phyloP scores from a whole-genome alignment of 176 grass and related monocot genomes.

The Zea luxurians region DNA sequence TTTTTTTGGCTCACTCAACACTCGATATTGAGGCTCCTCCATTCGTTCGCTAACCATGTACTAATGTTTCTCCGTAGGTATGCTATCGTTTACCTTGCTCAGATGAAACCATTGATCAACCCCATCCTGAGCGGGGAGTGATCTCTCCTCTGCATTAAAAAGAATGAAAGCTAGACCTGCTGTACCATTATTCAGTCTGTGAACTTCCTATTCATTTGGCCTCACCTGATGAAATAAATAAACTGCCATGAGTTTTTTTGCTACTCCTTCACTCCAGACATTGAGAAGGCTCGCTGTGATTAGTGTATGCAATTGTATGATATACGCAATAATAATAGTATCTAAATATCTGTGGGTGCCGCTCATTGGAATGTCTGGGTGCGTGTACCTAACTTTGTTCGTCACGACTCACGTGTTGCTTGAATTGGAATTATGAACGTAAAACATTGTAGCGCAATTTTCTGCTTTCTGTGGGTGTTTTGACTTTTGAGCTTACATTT shows the following conservation, averaged over 20 bases:
- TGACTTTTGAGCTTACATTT: neutral
- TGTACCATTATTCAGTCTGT: slow-evolving; percentile 42
- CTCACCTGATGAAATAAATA: slow-evolving; percentile 39
- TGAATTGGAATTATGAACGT: neutral
- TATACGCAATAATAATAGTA: slow-evolving; percentile 26
- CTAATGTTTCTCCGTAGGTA: slow-evolving; percentile 52
- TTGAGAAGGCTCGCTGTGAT: slow-evolving; percentile 40
- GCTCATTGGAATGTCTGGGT: neutral
- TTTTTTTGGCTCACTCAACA: neutral
- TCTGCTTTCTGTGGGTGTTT: neutral
- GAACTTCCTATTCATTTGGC: slow-evolving; percentile 48
- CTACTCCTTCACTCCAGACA: slow-evolving; percentile 25
- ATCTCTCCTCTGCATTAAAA: slow-evolving; percentile 6
- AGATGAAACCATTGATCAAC: slow-evolving; percentile 93
- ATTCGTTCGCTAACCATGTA: neutral
- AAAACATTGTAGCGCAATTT: neutral
- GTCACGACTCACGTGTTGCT: neutral
- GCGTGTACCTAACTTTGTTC: neutral
- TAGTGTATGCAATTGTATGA: slow-evolving; percentile 63
- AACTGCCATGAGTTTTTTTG: slow-evolving; percentile 39
- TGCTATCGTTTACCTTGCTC: slow-evolving; percentile 93
- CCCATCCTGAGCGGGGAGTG: slow-evolving; percentile 92
- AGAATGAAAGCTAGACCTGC: slow-evolving; percentile 12
- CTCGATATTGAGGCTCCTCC: neutral
- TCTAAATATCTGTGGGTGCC: slow-evolving; percentile 22